Evolutionary conservation across 257 asterid genomes (phyloP), one percentile per base, ranked within the genome.

Genomic region (Fraxinus quadrangulata): DNA sequence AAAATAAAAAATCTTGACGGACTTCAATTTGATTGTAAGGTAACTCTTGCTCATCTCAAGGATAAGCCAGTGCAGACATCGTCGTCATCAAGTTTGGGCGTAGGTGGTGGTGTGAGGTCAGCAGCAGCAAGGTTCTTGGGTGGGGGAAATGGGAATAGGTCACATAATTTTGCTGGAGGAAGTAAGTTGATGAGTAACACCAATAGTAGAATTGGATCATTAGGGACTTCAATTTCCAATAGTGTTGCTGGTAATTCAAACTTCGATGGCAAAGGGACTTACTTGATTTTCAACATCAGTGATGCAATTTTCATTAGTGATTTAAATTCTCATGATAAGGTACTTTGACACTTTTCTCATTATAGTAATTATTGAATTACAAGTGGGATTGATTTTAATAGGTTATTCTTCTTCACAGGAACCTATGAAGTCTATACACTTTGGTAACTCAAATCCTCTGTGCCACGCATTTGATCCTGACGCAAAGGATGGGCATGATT

Each of bases 391-490:
- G 84, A 75, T 86, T 81, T 80, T 76, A 49, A 80, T 83, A 74
- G 87, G 77, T 80, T 81, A 37, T 71, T 85, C 54, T 81, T 80
- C 79, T 79, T 73, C 84, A 73, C 84, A 96, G 99, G 99, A 96
- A 81, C 99, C 99, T 84, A 82, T 96, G 80, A 96, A 96, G 89
- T 93, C 97, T 70, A 86, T 96, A 75, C 94, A 89, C 80, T 96
- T 96, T 87, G 92, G 96, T 87, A 95, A 87, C 77, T 88, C 97
- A 47, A 90, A 89, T 86, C 99, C 99, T 39, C 88, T 92, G 78
- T 96, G 98, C 87, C 99, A 96, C 85, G 92, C 99, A 70, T 93
- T 88, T 88, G 95, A 96, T 85, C 94, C 98, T 10, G 97, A 96
- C 66, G 88, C 95, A 30, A 95, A 93, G 90, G 99, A 96, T 70